These are phyloP conservation scores for Mortierella sp. DNA, from an alignment of 371 early-diverging fungal species.

Conservation along the genomic window DNA sequence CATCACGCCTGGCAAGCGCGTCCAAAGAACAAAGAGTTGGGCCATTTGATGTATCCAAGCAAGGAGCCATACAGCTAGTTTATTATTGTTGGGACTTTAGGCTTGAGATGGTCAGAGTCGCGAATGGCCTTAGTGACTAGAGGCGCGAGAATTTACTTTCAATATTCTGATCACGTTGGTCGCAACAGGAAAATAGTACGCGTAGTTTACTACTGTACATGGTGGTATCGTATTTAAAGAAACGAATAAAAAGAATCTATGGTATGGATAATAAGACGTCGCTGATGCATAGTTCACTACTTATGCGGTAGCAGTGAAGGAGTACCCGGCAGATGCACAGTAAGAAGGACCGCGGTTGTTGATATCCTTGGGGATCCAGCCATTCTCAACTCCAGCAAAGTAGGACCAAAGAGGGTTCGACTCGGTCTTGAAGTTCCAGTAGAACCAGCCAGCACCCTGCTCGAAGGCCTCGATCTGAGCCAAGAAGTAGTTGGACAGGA, in stretches of 20 bases:
- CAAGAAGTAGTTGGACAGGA: constrained; percentile 39
- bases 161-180: too few species aligned
- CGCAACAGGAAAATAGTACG: too few species aligned
- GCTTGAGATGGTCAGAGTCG: too few species aligned
- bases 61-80: too few species aligned
- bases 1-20: too few species aligned
- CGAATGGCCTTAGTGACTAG: too few species aligned
- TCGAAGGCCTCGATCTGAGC: constrained; percentile 68
- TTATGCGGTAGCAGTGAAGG: not conserved
- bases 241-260: not conserved
- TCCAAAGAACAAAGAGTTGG: too few species aligned
- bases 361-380: constrained; percentile 58
- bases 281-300: not conserved
- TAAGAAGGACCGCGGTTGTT: constrained; percentile 38
- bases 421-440: constrained; percentile 72
- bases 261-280: too few species aligned
- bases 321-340: constrained; percentile 11
- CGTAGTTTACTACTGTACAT: too few species aligned
- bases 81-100: too few species aligned
- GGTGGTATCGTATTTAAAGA: not conserved
- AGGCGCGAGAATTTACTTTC: too few species aligned
- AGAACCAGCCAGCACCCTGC: constrained; percentile 66
- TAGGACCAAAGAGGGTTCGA: constrained; percentile 57
- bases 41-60: too few species aligned
- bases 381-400: constrained; percentile 41